Conservation (phyloP, 176 grass and related monocot species). For the Carex myosuroides region DNA sequence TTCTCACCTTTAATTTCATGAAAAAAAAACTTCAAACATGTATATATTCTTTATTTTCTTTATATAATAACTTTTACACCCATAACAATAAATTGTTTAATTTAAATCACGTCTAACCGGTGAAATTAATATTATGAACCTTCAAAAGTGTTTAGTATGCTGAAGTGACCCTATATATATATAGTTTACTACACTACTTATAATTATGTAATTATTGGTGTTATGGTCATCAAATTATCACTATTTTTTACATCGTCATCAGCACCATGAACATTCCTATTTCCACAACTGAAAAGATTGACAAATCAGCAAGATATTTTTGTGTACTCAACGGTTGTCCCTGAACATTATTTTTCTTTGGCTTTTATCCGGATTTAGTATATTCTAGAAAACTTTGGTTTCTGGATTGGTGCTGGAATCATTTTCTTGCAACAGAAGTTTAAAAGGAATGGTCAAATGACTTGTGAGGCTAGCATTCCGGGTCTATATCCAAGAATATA, state of each 20-base stretch:
- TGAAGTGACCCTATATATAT: background rate
- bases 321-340: background rate
- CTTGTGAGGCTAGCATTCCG: background rate
- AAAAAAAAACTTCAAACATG: background rate
- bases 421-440: slow-evolving; percentile 18
- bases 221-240: background rate
- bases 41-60: background rate
- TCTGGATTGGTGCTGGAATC: background rate
- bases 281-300: background rate
- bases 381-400: background rate
- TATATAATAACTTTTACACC: no score
- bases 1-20: background rate
- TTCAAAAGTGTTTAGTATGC: background rate
- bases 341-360: background rate
- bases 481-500: background rate
- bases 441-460: slow-evolving; percentile 5
- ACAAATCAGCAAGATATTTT: background rate
- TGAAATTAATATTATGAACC: background rate
- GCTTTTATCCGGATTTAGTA: background rate
- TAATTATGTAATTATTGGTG: background rate
- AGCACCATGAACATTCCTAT: background rate
- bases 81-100: background rate
- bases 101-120: background rate
- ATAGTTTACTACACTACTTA: background rate
- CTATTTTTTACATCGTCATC: background rate